phyloP scores from a whole-genome alignment of 176 grass and related monocot species.

The Triticum urartu region DNA sequence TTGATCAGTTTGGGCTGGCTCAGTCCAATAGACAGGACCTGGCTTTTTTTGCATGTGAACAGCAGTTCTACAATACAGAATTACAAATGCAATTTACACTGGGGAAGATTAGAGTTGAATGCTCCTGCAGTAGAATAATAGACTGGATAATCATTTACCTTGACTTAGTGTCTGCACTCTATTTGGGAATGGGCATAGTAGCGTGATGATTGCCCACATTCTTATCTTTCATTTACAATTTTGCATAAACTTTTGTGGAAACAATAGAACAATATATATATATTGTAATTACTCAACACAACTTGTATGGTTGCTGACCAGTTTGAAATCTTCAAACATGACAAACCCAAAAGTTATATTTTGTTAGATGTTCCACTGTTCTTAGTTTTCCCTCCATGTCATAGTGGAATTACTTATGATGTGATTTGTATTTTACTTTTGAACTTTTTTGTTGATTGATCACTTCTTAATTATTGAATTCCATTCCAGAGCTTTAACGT shows the following conservation, averaged over 20 bases:
- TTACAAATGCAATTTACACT: background rate
- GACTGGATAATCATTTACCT: background rate
- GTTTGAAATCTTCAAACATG: slow-evolving; percentile 3
- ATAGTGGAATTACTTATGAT: background rate
- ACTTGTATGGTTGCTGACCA: background rate
- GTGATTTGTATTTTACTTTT: slow-evolving; percentile 4
- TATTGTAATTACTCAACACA: background rate
- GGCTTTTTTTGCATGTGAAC: background rate
- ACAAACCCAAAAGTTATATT: slow-evolving; percentile 15
- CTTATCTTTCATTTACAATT: background rate
- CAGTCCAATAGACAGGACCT: background rate
- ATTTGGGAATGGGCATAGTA: background rate
- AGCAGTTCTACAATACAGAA: background rate
- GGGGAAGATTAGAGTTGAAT: background rate
- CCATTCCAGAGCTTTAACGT: slow-evolving; percentile 80
- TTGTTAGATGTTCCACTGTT: background rate
- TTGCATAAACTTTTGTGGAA: background rate
- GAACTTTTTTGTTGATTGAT: background rate
- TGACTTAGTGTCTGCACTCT: slow-evolving; percentile 18
- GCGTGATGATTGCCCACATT: background rate
- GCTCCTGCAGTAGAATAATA: background rate
- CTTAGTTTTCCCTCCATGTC: background rate
- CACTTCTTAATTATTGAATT: slow-evolving; percentile 25
- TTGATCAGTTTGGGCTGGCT: background rate
- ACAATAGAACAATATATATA: background rate